phyloP scores from a whole-genome alignment of 441 rosid species.

The Adansonia madagascariensis region DNA sequence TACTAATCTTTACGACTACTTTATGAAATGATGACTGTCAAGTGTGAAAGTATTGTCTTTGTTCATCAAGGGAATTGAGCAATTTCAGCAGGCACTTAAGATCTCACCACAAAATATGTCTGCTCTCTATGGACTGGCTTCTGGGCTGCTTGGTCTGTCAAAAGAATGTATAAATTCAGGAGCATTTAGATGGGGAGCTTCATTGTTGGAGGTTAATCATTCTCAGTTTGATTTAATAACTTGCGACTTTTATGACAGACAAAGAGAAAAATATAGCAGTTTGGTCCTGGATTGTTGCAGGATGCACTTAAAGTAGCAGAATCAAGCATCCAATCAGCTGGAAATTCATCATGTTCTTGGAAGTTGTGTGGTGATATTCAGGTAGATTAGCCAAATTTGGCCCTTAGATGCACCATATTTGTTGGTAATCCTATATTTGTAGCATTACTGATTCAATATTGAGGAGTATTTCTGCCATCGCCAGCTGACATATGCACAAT shows the following conservation, averaged over 20 bases:
- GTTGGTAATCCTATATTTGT: slow-evolving; percentile 16
- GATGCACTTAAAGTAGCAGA: slow-evolving; percentile 70
- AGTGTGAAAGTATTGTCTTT: slow-evolving; percentile 34
- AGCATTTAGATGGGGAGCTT: slow-evolving; percentile 85
- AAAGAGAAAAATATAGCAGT: slow-evolving; percentile 22
- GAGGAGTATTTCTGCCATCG: slow-evolving; percentile 37
- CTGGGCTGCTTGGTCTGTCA: slow-evolving; percentile 82
- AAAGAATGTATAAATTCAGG: slow-evolving; percentile 84
- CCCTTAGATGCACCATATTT: slow-evolving; percentile 19
- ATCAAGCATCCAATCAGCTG: slow-evolving; percentile 51
- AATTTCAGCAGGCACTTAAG: slow-evolving; percentile 73
- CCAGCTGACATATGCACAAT: slow-evolving; percentile 76
- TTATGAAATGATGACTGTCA: slow-evolving; percentile 14
- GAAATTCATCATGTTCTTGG: slow-evolving; percentile 78
- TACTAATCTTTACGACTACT: slow-evolving; percentile 6
- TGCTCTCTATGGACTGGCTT: slow-evolving; percentile 81
- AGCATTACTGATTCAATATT: slow-evolving; percentile 27
- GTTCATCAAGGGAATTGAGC: slow-evolving; percentile 71
- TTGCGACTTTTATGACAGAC: slow-evolving; percentile 3
- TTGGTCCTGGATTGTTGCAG: slow-evolving; percentile 44
- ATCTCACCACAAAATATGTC: slow-evolving; percentile 75
- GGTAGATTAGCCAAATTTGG: slow-evolving; percentile 41
- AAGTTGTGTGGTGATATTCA: slow-evolving; percentile 89
- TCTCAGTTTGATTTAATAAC: slow-evolving; percentile 23
- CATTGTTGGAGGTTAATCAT: slow-evolving; percentile 71